Evolutionary conservation across 2,329 filamentous ascomycete genomes (phyloP), one percentile per base, ranked within the genome.

Genomic region (Zymoseptoria brevis): DNA sequence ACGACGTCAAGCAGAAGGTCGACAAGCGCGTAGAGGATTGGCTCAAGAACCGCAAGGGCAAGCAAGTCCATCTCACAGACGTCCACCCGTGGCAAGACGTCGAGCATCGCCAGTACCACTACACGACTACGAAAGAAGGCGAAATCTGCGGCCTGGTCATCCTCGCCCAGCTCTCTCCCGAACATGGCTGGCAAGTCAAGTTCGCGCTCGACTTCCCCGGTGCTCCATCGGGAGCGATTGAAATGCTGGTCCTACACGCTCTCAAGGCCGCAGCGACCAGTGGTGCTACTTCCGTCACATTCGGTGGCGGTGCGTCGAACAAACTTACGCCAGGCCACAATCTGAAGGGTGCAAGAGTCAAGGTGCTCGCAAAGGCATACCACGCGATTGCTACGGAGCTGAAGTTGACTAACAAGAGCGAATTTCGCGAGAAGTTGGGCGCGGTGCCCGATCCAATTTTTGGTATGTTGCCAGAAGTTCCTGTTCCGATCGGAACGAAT

Each of bases 171-270:
- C 83, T 96, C 26, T 84, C 88, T 3, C 89, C 90, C 1, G 80
- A 83, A 41, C 84, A 95, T 72, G 92, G 92, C 57, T 95, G 90
- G 85, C 92, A 96, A 77, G 87, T 96, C 72, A 96, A 96, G 78
- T 96, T 94, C 79, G 89, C 88, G n/a, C 84, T 96, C 57, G 90
- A 96, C 75, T 96, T 96, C 80, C 92, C 91, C 0, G 85, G 84
- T 24, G 84, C 91, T 0, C 88, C 92, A n/a, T 89, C 85, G 51
- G 92, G 92, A 53, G 87, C 89, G 35, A 96, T 96, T 63, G 92
- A 96, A 76, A 82, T 87, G 49, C 83, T 94, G 49, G 88, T 95
- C 67, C 84, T 88, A 45, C 82, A 87, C 70, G 84, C 87, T 0
- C 80, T 95, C 61, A 83, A 84, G 69, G 77, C 79, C 11, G 80